phyloP scores from a whole-genome alignment of 2,329 filamentous ascomycete genomes.

The Biscogniauxia mediterranea region DNA sequence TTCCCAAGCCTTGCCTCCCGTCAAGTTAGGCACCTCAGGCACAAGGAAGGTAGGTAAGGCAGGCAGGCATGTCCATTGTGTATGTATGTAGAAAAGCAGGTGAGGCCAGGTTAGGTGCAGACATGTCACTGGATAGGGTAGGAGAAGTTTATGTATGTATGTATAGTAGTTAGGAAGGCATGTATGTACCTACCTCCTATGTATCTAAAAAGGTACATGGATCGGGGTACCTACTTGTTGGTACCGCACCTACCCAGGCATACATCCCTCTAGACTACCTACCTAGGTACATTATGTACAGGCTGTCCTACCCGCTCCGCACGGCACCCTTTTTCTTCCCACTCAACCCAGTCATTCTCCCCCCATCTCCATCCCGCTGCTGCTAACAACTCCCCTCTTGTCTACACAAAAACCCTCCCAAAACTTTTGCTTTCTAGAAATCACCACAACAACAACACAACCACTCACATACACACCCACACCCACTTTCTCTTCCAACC shows the following conservation, averaged over 20 bases:
- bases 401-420: constrained; percentile 25
- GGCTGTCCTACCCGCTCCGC: constrained; percentile 13
- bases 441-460: constrained; percentile 26
- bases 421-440: constrained; percentile 24
- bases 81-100: not conserved
- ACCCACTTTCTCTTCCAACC: constrained; percentile 1
- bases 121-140: too few relatives aligned
- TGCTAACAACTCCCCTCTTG: constrained; percentile 11
- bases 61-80: too few relatives aligned
- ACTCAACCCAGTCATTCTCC: not conserved
- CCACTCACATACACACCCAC: constrained; percentile 5
- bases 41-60: not conserved
- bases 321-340: constrained; percentile 12
- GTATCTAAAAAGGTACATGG: not conserved
- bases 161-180: too few relatives aligned
- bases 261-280: not conserved
- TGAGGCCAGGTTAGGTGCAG: not conserved
- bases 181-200: not conserved
- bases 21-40: not conserved
- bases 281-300: not conserved
- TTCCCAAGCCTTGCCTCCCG: not conserved
- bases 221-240: not conserved
- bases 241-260: not conserved
- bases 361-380: not conserved
- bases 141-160: not conserved